Evolutionary conservation across 352 stramenopile genomes (phyloP).

Genomic region (Elongisporangium prolatum): DNA sequence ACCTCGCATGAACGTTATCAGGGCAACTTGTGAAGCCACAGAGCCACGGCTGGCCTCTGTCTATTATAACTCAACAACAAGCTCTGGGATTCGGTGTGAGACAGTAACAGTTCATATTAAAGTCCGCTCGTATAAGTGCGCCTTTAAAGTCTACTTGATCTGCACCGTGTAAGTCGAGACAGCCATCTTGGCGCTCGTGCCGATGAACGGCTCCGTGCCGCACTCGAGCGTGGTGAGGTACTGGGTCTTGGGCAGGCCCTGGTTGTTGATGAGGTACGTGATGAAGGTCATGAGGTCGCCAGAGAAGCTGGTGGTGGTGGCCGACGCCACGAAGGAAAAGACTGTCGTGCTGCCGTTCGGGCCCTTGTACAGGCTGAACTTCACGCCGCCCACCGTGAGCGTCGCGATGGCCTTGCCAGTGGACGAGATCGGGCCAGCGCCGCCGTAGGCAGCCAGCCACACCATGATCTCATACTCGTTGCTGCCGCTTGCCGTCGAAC

Average conservation of each 20-base stretch:
- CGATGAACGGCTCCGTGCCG: slow-evolving; percentile 29
- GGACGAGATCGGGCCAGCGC: slow-evolving; percentile 19
- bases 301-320: slow-evolving; percentile 13
- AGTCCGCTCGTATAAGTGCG: no score
- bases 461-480: slow-evolving; percentile 39
- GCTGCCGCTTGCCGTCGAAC: slow-evolving; percentile 10
- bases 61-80: no score
- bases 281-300: slow-evolving; percentile 28
- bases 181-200: slow-evolving; percentile 18
- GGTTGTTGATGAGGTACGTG: slow-evolving; percentile 16
- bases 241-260: slow-evolving; percentile 19
- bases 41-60: no score
- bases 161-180: slow-evolving; percentile 26
- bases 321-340: slow-evolving; percentile 27
- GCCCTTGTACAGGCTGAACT: slow-evolving; percentile 28
- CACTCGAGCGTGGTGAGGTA: slow-evolving; percentile 21
- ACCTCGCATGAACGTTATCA: no score
- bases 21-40: no score
- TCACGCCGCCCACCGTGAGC: slow-evolving; percentile 12
- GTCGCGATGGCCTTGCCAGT: slow-evolving; percentile 21
- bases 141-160: slow-evolving; percentile 15
- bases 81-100: no score
- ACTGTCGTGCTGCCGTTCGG: slow-evolving; percentile 29
- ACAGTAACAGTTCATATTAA: no score
- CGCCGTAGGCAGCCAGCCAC: slow-evolving; percentile 27